A percentile compares a stretch with the other conserved stretches of the same genome.
phyloP scores from a whole-genome alignment of 2,329 filamentous ascomycete genomes.

The Cordyceps tenuipes region DNA sequence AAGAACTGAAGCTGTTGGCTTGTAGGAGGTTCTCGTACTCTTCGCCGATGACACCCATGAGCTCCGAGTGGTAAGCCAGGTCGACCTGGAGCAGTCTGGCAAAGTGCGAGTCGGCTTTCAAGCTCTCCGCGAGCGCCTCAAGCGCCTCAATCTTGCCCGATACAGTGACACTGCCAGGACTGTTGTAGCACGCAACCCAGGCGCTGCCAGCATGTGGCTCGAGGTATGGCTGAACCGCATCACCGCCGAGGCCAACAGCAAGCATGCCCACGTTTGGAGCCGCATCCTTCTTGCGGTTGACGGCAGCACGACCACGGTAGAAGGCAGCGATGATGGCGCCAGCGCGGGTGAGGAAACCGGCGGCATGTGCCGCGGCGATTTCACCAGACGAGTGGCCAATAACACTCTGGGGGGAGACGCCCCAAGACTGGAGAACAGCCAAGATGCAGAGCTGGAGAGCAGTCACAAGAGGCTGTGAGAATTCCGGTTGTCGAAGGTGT shows the following conservation, averaged over 20 bases:
- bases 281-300: conserved; percentile 1
- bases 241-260: not conserved
- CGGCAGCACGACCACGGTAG: conserved; percentile 19
- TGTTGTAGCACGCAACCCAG: conserved; percentile 30
- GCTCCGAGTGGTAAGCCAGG: conserved; percentile 39
- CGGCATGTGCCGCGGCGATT: conserved; percentile 29
- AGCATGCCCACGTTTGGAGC: conserved; percentile 39
- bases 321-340: conserved; percentile 24
- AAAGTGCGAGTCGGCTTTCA: conserved; percentile 30
- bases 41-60: conserved; percentile 27
- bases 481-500: conserved; percentile 19
- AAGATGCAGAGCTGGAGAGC: conserved; percentile 35
- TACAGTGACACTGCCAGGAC: conserved; percentile 34
- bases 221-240: not conserved
- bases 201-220: not conserved
- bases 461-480: conserved; percentile 32
- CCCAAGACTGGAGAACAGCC: conserved; percentile 26
- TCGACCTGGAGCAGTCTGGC: conserved; percentile 34
- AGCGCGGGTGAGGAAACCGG: conserved; percentile 14
- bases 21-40: not conserved
- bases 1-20: not conserved
- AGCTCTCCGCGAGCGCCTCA: conserved; percentile 30
- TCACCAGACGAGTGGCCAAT: conserved; percentile 33
- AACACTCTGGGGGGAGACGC: conserved; percentile 22
- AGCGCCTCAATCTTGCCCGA: conserved; percentile 23